Evolutionary conservation across 257 asterid genomes (phyloP).

Genomic region (Solanum chmielewskii): DNA sequence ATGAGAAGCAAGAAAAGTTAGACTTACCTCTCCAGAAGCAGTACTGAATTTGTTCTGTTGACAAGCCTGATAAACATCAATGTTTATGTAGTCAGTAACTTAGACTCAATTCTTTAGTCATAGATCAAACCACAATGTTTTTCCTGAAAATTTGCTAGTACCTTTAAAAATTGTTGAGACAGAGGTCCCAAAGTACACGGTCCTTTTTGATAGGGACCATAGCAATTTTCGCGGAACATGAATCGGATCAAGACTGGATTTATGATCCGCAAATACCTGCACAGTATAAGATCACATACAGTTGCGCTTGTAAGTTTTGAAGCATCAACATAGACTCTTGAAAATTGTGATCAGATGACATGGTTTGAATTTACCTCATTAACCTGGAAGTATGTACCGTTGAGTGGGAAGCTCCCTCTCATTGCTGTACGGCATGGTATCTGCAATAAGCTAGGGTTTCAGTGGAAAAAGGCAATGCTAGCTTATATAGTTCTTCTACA

Average conservation of each 20-base stretch:
- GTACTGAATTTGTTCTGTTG: slow-evolving; percentile 56
- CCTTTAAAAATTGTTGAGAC: slow-evolving; percentile 82
- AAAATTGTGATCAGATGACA: not conserved
- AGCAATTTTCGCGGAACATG: slow-evolving; percentile 59
- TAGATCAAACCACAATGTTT: not conserved
- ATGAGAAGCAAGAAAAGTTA: not conserved
- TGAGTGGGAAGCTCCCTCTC: slow-evolving; percentile 95
- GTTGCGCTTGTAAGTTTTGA: not conserved
- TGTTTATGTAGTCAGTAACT: slow-evolving; percentile 7
- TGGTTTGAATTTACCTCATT: slow-evolving; percentile 54
- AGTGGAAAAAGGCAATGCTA: not conserved
- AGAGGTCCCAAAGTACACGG: slow-evolving; percentile 87
- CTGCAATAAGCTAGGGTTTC: slow-evolving; percentile 25
- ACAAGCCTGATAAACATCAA: slow-evolving; percentile 48
- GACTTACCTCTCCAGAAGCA: slow-evolving; percentile 92
- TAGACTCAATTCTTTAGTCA: slow-evolving; percentile 5
- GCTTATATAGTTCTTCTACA: not conserved
- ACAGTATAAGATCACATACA: not conserved
- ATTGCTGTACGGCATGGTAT: slow-evolving; percentile 96
- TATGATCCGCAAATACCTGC: slow-evolving; percentile 89
- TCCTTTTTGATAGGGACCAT: slow-evolving; percentile 74
- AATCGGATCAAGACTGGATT: slow-evolving; percentile 67
- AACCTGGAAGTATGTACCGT: slow-evolving; percentile 96
- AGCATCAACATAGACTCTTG: not conserved
- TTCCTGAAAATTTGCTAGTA: slow-evolving; percentile 3